Percentiles rank a stretch among this genome's conserved stretches.
These are phyloP conservation scores for Pyracantha coccinea DNA, from an alignment of 331 rosid species.

Conservation along the genomic window DNA sequence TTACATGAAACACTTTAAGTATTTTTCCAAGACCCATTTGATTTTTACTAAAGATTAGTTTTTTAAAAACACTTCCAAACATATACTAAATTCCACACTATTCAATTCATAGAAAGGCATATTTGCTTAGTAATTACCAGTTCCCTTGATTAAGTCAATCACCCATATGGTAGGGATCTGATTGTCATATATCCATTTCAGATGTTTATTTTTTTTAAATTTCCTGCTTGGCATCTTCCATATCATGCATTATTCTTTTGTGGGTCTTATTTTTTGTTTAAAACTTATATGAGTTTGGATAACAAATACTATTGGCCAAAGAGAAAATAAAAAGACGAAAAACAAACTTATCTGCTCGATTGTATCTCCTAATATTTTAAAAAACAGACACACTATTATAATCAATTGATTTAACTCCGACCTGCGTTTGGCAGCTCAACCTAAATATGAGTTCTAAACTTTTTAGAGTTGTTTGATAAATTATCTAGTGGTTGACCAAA, in stretches of 20 bases:
- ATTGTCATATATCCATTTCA: conserved; percentile 4
- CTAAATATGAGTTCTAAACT: too few relatives aligned
- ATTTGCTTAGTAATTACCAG: conserved; percentile 10
- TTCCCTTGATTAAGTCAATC: conserved; percentile 14
- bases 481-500: conserved; percentile 4
- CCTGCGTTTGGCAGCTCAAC: too few relatives aligned
- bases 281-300: too few relatives aligned
- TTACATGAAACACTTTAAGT: too few relatives aligned
- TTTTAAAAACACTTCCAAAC: too few relatives aligned
- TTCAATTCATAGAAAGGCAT: neutral
- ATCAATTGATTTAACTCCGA: too few relatives aligned
- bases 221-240: conserved; percentile 12
- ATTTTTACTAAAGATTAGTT: too few relatives aligned
- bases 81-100: neutral
- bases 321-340: neutral
- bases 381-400: neutral
- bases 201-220: neutral
- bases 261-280: neutral
- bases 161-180: neutral
- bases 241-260: neutral
- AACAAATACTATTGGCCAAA: neutral
- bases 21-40: too few relatives aligned
- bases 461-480: too few relatives aligned
- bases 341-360: neutral
- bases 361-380: neutral